Conservation (phyloP, 768 basidiomycete genomes). For the Suillus discolor region DNA sequence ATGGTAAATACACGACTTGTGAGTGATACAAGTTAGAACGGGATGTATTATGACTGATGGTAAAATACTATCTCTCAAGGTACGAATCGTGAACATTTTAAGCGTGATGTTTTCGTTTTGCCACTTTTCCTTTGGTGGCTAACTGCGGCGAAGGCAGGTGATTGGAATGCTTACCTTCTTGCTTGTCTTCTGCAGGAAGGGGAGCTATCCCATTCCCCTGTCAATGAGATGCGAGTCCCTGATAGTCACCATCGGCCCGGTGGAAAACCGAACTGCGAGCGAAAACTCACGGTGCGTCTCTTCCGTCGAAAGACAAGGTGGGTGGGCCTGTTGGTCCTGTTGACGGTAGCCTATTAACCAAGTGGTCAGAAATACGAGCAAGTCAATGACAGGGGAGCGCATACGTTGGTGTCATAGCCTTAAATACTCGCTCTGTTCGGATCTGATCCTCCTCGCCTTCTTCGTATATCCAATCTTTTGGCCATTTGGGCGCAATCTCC, state of each 20-base stretch:
- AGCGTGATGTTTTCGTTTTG: neutral
- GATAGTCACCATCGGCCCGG: neutral
- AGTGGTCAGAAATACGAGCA: neutral
- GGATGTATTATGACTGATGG: neutral
- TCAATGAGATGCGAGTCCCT: neutral
- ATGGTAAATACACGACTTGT: neutral
- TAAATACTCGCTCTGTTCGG: neutral
- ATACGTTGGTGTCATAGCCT: neutral
- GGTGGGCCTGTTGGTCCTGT: neutral
- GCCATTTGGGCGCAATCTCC: constrained; percentile 25
- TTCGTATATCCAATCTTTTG: constrained; percentile 26
- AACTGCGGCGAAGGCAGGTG: constrained; percentile 1
- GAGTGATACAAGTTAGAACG: neutral
- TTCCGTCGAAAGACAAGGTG: neutral
- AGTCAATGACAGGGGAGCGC: neutral
- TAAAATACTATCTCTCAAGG: neutral
- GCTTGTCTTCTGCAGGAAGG: neutral
- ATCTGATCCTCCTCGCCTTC: neutral
- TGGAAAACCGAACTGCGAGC: neutral
- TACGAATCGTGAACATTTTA: neutral
- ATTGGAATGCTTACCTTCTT: neutral
- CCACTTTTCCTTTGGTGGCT: neutral
- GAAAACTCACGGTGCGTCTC: neutral
- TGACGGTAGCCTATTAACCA: neutral
- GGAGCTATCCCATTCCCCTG: no score